Evolutionary conservation across 805 yeast species (phyloP).

Genomic region (Candida sphagnicola): DNA sequence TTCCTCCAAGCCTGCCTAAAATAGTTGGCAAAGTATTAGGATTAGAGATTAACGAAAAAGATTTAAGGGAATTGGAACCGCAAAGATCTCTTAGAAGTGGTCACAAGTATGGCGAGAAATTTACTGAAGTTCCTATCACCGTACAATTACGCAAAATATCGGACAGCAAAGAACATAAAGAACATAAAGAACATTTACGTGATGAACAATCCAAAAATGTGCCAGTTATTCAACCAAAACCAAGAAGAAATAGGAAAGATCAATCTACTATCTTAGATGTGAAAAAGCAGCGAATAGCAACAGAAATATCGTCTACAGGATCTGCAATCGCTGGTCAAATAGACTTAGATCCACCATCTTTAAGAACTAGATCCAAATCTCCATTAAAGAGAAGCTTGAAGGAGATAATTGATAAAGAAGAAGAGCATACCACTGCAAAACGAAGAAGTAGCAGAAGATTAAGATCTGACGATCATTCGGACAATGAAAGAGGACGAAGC

Average conservation of each 20-base stretch:
- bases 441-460: slow-evolving; percentile 8
- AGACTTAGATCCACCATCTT: slow-evolving; percentile 25
- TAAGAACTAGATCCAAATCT: slow-evolving; percentile 31
- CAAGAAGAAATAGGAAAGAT: background rate
- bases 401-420: slow-evolving; percentile 14
- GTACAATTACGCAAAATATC: slow-evolving; percentile 2
- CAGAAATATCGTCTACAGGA: too few relatives aligned
- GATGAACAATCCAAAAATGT: background rate
- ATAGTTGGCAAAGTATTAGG: slow-evolving; percentile 16
- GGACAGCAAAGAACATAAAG: slow-evolving; percentile 2
- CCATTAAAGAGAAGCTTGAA: slow-evolving; percentile 25
- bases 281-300: slow-evolving; percentile 1
- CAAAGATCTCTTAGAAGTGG: slow-evolving; percentile 23
- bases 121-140: slow-evolving; percentile 1
- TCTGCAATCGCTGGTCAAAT: too few relatives aligned
- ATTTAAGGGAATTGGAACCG: slow-evolving; percentile 16
- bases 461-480: slow-evolving; percentile 5
- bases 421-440: slow-evolving; percentile 7
- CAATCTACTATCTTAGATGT: background rate
- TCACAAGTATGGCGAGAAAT: slow-evolving; percentile 13
- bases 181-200: background rate
- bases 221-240: background rate
- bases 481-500: slow-evolving; percentile 7
- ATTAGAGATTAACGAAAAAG: slow-evolving; percentile 17
- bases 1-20: slow-evolving; percentile 3